These are phyloP conservation scores for Jasminum sambac DNA, from an alignment of 257 asterid genomes.

Conservation along the genomic window DNA sequence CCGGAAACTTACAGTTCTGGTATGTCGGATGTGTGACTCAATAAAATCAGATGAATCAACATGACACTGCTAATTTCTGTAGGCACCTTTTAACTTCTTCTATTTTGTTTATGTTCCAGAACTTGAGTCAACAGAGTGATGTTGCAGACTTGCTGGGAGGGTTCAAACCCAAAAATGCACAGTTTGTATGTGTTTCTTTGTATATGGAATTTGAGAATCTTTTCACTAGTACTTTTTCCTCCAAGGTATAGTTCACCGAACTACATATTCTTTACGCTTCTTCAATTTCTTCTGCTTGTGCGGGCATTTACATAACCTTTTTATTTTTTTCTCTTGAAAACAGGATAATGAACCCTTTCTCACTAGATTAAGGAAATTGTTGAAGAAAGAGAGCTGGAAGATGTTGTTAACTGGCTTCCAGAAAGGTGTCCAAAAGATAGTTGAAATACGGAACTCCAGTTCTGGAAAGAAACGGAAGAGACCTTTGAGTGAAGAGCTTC, in stretches of 20 bases:
- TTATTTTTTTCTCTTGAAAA: constrained; percentile 14
- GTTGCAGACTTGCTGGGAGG: constrained; percentile 90
- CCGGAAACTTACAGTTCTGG: constrained; percentile 89
- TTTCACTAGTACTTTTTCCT: constrained; percentile 55
- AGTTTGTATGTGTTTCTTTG: constrained; percentile 67
- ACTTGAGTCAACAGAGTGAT: constrained; percentile 96
- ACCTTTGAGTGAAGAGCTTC: constrained; percentile 48
- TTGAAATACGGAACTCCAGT: constrained; percentile 49
- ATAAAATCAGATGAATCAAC: neutral
- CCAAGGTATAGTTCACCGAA: constrained; percentile 48
- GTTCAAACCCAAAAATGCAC: constrained; percentile 84
- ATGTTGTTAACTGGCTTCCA: constrained; percentile 59
- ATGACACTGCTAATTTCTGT: constrained; percentile 9
- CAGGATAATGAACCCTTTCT: constrained; percentile 62
- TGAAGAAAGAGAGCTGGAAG: constrained; percentile 70
- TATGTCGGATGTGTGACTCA: constrained; percentile 35
- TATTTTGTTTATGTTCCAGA: constrained; percentile 53
- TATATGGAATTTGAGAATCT: constrained; percentile 75
- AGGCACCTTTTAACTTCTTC: constrained; percentile 19
- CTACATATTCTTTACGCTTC: neutral
- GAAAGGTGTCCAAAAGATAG: constrained; percentile 45
- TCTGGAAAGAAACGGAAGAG: constrained; percentile 77
- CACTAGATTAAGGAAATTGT: constrained; percentile 37
- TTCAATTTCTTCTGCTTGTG: neutral
- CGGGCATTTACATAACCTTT: constrained; percentile 14